Base-by-base conservation (phyloP, 2,329 filamentous ascomycete genomes). In the Microdochium bolleyi region DNA sequence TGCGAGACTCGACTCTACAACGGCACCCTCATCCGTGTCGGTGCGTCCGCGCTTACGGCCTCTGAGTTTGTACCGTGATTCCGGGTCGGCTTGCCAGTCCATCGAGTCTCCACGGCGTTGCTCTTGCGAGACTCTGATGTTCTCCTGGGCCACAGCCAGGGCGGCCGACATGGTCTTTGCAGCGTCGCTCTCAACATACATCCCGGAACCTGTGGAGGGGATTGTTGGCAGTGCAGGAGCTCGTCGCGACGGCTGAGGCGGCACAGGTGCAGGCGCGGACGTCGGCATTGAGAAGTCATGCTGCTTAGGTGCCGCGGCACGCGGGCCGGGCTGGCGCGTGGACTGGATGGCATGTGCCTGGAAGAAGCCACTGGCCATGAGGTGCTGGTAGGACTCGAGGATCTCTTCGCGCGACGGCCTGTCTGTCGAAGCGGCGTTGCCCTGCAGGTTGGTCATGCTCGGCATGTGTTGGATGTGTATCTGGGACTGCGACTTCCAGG, bases 361-460 rank as follows among this genome's bases (percentile, higher is more conserved):
- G 63, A 83, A 83, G 73, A 83, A 83, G 54, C 80, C 80, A 5
- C 73, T 73, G 2, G 77, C 74, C 58, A 83, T 71, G 53, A 83
- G 72, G 57, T 78, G 68, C 57, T 80, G 75, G 64, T 83, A 83
- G 61, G 71, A 82, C 55, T 75, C 73, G 61, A 80, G 58, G 51
- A 83, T 73, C 53, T 83, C 78, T 51, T 83, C 80, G 3, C 69
- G 63, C 4, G 68, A 62, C 25, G 66, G 70, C 41, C 65, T 66
- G 52, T 61, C 57, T 61, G 62, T 54, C 24, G 14, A 49, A 21
- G 22, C 46, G 11, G 54, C 50, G 38, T 27, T 37, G 16, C 46
- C 38, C n/a, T 46, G 46, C 34, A 51, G 46, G 9, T 53, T 52
- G 16, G 56, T 48, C 25, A 53, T 56, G 25, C 25, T 34, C n/a